Base-by-base conservation (phyloP, 495 filamentous ascomycete genomes). In the Aspergillus leporis region DNA sequence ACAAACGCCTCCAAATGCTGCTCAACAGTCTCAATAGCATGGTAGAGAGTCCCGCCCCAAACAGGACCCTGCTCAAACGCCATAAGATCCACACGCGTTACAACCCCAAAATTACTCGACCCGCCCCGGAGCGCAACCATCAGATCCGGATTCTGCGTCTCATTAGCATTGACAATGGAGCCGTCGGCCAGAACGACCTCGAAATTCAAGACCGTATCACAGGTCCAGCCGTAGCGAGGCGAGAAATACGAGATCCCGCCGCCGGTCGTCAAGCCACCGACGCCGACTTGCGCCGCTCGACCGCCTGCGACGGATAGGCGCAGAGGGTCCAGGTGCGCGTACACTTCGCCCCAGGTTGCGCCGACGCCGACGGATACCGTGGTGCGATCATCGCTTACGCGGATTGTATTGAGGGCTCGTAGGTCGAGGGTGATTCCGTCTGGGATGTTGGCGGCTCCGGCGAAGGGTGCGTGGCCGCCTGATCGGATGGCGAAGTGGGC, bases 401-500 rank as follows among this genome's bases (percentile, higher is more conserved):
- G 67, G 32, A 82, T 64, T 18, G 70, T 51, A 50, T 83, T 77
- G 13, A 86, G 65, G 0, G 57, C 66, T 49, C 64, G 63, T 12
- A 84, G 74, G 49, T 85, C 83, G 61, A 86, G 78, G 2, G 82
- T 75, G 5, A 84, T 69, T 2, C 83, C 83, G 30, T 69, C 69
- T n/a, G 76, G 60, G 50, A 85, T 79, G 62, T 81, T 85, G n/a
- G 81, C 68, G 22, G 77, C 81, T 32, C 81, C 80, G 23, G 72
- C 74, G 55, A 78, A 80, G 6, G 74, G 68, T 18, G 74, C 72
- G 66, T 87, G 83, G 14, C 74, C 71, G 32, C 68, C 72, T n/a
- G 60, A 58, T 16, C 64, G 64, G 32, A 75, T 53, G 30, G 72
- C 71, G 48, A 75, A 71, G 22, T 46, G 52, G 58, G 67, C 69